Conservation (phyloP, 768 basidiomycete species). For the Favolaschia claudopus region DNA sequence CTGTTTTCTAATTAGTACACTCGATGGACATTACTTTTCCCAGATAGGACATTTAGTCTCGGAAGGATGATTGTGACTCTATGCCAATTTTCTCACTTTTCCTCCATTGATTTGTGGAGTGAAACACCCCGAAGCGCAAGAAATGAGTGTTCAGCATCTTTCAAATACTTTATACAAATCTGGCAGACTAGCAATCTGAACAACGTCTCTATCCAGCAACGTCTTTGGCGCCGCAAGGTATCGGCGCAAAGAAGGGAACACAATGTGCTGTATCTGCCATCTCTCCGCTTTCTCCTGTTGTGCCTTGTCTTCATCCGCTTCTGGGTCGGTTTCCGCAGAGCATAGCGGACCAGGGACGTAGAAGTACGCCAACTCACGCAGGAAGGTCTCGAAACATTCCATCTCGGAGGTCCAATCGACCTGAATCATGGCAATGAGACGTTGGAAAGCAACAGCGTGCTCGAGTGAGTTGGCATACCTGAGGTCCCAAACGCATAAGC, state of each 20-base stretch:
- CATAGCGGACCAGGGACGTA: conserved; percentile 73
- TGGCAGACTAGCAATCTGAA: conserved; percentile 89
- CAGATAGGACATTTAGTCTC: too few species aligned
- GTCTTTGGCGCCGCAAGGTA: conserved; percentile 76
- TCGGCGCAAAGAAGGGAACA: conserved; percentile 87
- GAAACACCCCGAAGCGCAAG: too few species aligned
- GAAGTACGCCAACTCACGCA: conserved; percentile 92
- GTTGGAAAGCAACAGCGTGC: neutral
- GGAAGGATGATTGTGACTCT: too few species aligned
- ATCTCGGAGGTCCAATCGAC: conserved; percentile 89
- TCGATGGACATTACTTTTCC: too few species aligned
- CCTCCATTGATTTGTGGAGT: too few species aligned
- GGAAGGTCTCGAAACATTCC: conserved; percentile 85
- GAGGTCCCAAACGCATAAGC: conserved; percentile 91
- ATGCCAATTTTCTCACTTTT: too few species aligned
- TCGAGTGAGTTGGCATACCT: conserved; percentile 53
- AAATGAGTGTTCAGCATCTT: conserved; percentile 77
- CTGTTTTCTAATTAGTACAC: too few species aligned
- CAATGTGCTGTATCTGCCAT: conserved; percentile 91
- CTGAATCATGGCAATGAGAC: conserved; percentile 45
- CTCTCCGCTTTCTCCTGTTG: conserved; percentile 66
- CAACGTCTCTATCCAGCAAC: conserved; percentile 75
- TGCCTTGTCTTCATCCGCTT: conserved; percentile 42
- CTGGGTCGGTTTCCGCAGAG: conserved; percentile 23
- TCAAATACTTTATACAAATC: conserved; percentile 96